Evolutionary conservation across 148 eudicot species (phyloP), one percentile per base, ranked within the genome.

Genomic region (Vaccinium darrowii): DNA sequence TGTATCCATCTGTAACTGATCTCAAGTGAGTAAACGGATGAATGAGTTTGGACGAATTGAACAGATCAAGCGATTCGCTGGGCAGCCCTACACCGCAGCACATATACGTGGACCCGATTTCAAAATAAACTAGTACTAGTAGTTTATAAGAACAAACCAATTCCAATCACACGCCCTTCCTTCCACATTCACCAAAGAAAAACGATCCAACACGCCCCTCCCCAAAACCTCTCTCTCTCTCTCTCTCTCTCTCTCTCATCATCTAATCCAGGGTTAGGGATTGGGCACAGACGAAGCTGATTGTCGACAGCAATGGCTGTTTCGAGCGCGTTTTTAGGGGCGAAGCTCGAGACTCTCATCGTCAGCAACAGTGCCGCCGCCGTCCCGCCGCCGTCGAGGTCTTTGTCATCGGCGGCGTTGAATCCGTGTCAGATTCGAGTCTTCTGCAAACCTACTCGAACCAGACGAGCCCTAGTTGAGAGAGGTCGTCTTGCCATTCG

Each of bases 321-420:
- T 5, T 86, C 98, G 53, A 93, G 88, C 79, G 90, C 94, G 39
- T 92, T 93, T 87, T 88, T 92, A 2, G 92, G 91, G 39, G 88
- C 90, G n/a, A 91, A 90, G 87, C 87, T 94, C 87, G 97, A 94
- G 88, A 83, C 94, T 53, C 84, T 91, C 79, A 74, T 91, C 82
- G 86, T 87, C 76, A 79, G 90, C 88, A 88, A 85, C 84, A 58
- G 86, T 63, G 76, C 84, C 49, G 79, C 81, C 65, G 79, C 86
- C 53, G 25, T 87, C 60, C 75, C 84, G 2, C 80, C 91, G 6
- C 11, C 83, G 47, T 51, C 50, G 77, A 27, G 19, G 18, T 25
- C 87, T 23, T 43, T 43, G 47, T 43, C 47, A 43, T 7, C 88
- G 14, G 47, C 82, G 57, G 25, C 84, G 51, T 67, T 84, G 18